Evolutionary conservation across 306 rosid genomes (phyloP).

Genomic region (Chamaecrista fasciculata): DNA sequence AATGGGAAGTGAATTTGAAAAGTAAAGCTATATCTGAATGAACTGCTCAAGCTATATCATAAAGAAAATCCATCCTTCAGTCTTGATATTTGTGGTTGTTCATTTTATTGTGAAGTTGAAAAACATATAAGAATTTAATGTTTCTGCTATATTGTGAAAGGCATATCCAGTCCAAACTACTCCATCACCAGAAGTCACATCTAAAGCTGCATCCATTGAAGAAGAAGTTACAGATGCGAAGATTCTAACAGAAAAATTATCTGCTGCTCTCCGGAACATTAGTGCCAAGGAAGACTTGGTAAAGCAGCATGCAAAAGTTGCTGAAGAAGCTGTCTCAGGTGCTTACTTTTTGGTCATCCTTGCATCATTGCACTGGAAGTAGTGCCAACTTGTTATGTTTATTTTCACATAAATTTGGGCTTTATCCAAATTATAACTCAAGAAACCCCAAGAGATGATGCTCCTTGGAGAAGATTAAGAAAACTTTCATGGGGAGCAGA

Average conservation of each 20-base stretch:
- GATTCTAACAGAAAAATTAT: constrained; percentile 47
- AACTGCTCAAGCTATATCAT: no score
- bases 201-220: constrained; percentile 41
- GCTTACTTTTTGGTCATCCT: constrained; percentile 13
- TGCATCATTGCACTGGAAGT: constrained; percentile 21
- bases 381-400: constrained; percentile 11
- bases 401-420: neutral
- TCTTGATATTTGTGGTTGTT: constrained; percentile 19
- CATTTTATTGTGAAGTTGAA: constrained; percentile 14
- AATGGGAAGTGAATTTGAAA: no score
- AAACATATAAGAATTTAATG: constrained; percentile 5
- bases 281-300: constrained; percentile 63
- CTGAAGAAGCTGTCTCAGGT: constrained; percentile 89
- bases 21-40: no score
- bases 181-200: constrained; percentile 52
- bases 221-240: constrained; percentile 41
- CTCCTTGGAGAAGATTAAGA: neutral
- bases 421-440: neutral
- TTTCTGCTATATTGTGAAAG: constrained; percentile 38
- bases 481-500: neutral
- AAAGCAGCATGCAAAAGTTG: constrained; percentile 75
- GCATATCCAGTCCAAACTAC: constrained; percentile 39
- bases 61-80: neutral
- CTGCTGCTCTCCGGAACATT: constrained; percentile 51
- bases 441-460: neutral